Base-by-base conservation (phyloP, 2,329 filamentous ascomycete genomes). In the Aspergillus bombycis region DNA sequence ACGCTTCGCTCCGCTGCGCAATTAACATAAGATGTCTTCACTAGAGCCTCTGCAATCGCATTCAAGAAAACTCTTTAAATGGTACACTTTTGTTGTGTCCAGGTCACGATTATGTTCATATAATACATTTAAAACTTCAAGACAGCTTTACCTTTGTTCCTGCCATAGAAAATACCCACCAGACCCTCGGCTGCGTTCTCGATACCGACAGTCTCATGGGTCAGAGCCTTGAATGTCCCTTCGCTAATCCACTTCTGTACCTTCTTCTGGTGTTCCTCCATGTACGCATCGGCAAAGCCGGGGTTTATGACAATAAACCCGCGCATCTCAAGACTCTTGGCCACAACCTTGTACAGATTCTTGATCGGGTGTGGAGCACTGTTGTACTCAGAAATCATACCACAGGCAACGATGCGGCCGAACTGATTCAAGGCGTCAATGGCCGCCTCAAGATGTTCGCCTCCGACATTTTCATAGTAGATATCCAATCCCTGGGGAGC, bases 81-180 rank as follows among this genome's bases (percentile, higher is more conserved):
- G 1, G 45, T 16, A 16, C 45, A 46, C 10, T 4, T 26, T 26
- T 46, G 21, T 11, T 26, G 11, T 21, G 45, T 11, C 10, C 21
- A 28, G n/a, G 3, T 9, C 23, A 19, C 14, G 12, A 10, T 26
- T 50, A n/a, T 30, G 23, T 30, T 11, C 46, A 50, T 5, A 28
- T 28, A 28, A 28, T 28, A 28, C 7, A 50, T 30, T 79, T 87
- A 70, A 36, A 90, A 86, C 82, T 92, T 91, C 71, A 95, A 73
- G 26, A 95, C 86, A 19, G 92, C 91, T 86, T 96, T 96, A 69
- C 93, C 93, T 79, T 93, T 91, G 82, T 96, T 96, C 78, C 90
- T 85, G 53, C 93, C 93, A 72, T 86, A 77, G 59, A 95, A 83
- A 82, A 96, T 88, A 12, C 88, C 91, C 14, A 94, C 79, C 65